These are phyloP conservation scores for Monosporascus sp. DNA, from an alignment of 2,329 filamentous ascomycete species.

Conservation along the genomic window DNA sequence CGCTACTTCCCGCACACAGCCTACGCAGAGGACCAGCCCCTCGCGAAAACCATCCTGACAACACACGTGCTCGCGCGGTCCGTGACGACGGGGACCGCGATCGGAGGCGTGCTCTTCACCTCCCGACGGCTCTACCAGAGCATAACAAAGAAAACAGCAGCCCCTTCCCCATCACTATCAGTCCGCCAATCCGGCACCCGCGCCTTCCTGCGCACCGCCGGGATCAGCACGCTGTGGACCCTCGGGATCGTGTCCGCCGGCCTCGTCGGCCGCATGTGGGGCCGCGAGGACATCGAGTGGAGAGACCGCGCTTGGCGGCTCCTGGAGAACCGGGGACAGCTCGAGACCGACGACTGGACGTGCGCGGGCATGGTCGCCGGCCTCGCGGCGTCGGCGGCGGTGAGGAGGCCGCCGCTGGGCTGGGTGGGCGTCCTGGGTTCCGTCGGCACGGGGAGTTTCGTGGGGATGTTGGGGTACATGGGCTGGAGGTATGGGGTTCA, in stretches of 20 bases:
- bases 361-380: conserved; percentile 35
- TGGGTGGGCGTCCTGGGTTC: conserved; percentile 39
- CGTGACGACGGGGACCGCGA: conserved; percentile 45
- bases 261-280: conserved; percentile 47
- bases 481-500: conserved; percentile 45
- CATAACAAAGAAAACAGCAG: conserved; percentile 9
- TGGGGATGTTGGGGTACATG: conserved; percentile 43
- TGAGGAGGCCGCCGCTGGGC: conserved; percentile 26
- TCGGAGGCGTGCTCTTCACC: conserved; percentile 37
- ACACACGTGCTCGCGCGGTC: conserved; percentile 54
- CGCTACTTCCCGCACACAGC: conserved; percentile 48
- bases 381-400: conserved; percentile 23
- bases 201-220: conserved; percentile 38
- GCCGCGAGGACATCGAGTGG: conserved; percentile 57
- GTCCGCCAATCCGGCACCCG: conserved; percentile 7
- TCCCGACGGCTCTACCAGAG: conserved; percentile 25
- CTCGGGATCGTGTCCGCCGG: conserved; percentile 38
- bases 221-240: conserved; percentile 40
- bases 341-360: conserved; percentile 52
- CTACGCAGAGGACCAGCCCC: conserved; percentile 60
- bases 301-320: conserved; percentile 58
- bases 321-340: conserved; percentile 51
- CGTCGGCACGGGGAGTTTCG: conserved; percentile 42
- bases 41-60: conserved; percentile 48
- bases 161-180: conserved; percentile 21